Evolutionary conservation across 2,329 filamentous ascomycete species (phyloP).

Genomic region (Diaporthe nobilis): DNA sequence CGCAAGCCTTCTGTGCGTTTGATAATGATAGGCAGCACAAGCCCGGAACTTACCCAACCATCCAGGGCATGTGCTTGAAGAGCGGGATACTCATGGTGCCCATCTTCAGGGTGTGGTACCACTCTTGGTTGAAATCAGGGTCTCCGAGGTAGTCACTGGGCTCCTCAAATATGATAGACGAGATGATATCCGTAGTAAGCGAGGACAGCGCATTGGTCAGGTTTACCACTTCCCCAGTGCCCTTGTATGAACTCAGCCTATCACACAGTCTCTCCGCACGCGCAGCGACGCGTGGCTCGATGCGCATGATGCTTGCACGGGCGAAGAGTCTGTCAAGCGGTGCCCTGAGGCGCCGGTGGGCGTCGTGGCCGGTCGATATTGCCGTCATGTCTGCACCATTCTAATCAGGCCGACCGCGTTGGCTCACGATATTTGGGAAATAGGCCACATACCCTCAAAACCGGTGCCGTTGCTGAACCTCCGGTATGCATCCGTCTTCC

Average conservation of each 20-base stretch:
- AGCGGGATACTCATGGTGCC: slow-evolving; percentile 1
- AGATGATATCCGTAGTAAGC: background rate
- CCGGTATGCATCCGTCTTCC: background rate
- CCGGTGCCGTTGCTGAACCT: background rate
- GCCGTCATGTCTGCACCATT: background rate
- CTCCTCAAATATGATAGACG: slow-evolving; percentile 2
- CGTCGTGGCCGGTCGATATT: background rate
- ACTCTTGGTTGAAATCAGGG: background rate
- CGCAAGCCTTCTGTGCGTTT: no score
- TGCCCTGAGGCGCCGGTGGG: background rate
- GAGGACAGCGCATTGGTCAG: background rate
- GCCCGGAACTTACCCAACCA: background rate
- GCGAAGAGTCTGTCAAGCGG: background rate
- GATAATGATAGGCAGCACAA: background rate
- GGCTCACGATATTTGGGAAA: background rate
- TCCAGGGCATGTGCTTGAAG: slow-evolving; percentile 1
- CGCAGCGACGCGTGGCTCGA: background rate
- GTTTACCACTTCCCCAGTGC: background rate
- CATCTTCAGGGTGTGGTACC: slow-evolving; percentile 1
- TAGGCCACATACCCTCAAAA: background rate
- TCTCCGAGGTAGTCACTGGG: background rate
- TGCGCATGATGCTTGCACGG: background rate
- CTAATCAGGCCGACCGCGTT: background rate
- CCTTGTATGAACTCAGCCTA: background rate
- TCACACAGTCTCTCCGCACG: background rate